These are phyloP conservation scores for Rhizopogon sp. DNA, from an alignment of 768 basidiomycete genomes.

Conservation along the genomic window DNA sequence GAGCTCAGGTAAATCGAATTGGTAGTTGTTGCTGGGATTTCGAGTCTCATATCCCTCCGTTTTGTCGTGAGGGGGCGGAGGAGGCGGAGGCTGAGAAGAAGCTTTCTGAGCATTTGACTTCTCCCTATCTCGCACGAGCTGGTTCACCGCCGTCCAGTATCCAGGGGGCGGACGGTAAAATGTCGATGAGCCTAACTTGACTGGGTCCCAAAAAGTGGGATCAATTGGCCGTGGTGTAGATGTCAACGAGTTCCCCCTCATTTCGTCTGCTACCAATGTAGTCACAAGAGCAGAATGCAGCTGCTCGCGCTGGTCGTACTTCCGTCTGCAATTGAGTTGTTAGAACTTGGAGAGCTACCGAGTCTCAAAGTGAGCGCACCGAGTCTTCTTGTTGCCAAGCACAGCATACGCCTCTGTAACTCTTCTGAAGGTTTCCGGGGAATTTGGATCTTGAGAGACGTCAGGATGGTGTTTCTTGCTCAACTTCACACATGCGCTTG, in stretches of 20 bases:
- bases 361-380: not conserved
- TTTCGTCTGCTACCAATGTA: not conserved
- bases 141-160: not conserved
- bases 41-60: not conserved
- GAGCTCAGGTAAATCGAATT: not conserved
- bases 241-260: not conserved
- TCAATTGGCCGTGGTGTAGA: not conserved
- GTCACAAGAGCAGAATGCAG: not conserved
- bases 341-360: not conserved
- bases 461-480: not conserved
- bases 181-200: not conserved
- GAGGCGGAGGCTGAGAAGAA: not conserved
- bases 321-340: not conserved
- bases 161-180: not conserved
- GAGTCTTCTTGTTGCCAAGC: not conserved
- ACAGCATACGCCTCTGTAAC: not conserved
- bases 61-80: not conserved
- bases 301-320: not conserved
- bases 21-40: too few relatives aligned
- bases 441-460: not conserved
- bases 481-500: not conserved
- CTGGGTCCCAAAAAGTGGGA: not conserved
- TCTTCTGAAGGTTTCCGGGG: not conserved
- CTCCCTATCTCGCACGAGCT: not conserved
- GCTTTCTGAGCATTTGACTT: not conserved